A percentile compares a stretch with the other conserved stretches of the same genome.
phyloP scores from a whole-genome alignment of 2,329 filamentous ascomycete species.

The Xylariaceae sp. region DNA sequence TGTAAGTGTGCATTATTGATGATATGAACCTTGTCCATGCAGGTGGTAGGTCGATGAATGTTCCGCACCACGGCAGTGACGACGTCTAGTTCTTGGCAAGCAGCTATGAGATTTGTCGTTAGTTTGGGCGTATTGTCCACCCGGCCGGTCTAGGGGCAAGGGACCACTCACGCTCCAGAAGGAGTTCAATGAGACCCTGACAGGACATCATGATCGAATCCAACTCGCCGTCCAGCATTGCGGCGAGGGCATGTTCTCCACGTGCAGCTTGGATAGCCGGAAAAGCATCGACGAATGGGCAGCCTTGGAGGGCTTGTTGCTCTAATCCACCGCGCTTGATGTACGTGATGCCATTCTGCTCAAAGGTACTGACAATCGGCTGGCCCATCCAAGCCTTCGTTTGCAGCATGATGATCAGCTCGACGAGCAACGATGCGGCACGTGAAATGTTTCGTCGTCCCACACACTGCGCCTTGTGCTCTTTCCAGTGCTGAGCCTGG shows the following conservation, averaged over 20 bases:
- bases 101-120: conserved; percentile 1
- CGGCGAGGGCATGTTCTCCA: conserved; percentile 8
- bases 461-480: conserved; percentile 7
- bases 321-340: background rate
- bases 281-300: conserved; percentile 3
- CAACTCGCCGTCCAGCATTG: conserved; percentile 2
- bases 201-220: conserved; percentile 1
- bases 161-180: conserved; percentile 6
- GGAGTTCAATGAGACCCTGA: conserved; percentile 1
- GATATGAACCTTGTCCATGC: background rate
- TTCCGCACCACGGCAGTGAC: conserved; percentile 4
- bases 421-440: conserved; percentile 6
- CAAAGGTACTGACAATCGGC: background rate
- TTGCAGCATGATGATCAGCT: conserved; percentile 7
- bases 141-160: background rate
- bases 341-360: conserved; percentile 5
- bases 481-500: conserved; percentile 9
- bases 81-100: conserved; percentile 5
- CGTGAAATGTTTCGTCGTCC: conserved; percentile 3
- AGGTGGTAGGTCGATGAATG: conserved; percentile 6
- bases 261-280: conserved; percentile 1
- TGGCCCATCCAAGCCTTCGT: conserved; percentile 3
- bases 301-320: conserved; percentile 2
- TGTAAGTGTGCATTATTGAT: conserved; percentile 1
- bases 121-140: background rate